These are phyloP conservation scores for Sutorius australiensis DNA, from an alignment of 768 basidiomycete species.

Conservation along the genomic window DNA sequence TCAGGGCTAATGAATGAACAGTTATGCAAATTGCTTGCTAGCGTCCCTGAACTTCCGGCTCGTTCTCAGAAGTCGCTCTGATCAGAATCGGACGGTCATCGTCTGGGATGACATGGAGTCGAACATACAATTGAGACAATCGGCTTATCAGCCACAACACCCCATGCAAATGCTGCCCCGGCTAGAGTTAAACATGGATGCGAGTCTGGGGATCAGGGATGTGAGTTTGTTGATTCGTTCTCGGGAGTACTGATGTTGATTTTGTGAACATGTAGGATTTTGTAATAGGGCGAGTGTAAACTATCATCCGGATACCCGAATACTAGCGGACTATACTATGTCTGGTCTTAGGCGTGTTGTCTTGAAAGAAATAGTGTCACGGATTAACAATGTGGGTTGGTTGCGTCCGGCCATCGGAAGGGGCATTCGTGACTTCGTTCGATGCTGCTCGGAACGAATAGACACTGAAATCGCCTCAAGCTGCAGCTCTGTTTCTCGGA, in stretches of 20 bases:
- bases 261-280: background rate
- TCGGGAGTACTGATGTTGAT: background rate
- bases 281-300: background rate
- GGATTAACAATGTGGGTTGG: too few species aligned
- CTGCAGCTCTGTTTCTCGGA: too few species aligned
- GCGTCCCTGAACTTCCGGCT: slow-evolving; percentile 16
- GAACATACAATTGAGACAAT: background rate
- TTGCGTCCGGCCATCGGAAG: too few species aligned
- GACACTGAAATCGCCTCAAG: too few species aligned
- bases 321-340: background rate
- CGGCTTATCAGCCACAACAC: background rate
- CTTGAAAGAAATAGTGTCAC: too few species aligned
- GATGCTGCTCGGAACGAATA: too few species aligned
- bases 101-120: slow-evolving; percentile 2
- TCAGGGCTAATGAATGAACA: background rate
- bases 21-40: slow-evolving; percentile 19
- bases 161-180: background rate
- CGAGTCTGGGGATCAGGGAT: background rate
- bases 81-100: slow-evolving; percentile 1
- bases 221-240: background rate
- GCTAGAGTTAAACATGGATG: too few species aligned
- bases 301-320: background rate
- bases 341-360: too few species aligned
- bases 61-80: slow-evolving; percentile 1
- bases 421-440: too few species aligned